These are phyloP conservation scores for Coniferiporia weirii DNA, from an alignment of 1,284 basidiomycete genomes.

Conservation along the genomic window DNA sequence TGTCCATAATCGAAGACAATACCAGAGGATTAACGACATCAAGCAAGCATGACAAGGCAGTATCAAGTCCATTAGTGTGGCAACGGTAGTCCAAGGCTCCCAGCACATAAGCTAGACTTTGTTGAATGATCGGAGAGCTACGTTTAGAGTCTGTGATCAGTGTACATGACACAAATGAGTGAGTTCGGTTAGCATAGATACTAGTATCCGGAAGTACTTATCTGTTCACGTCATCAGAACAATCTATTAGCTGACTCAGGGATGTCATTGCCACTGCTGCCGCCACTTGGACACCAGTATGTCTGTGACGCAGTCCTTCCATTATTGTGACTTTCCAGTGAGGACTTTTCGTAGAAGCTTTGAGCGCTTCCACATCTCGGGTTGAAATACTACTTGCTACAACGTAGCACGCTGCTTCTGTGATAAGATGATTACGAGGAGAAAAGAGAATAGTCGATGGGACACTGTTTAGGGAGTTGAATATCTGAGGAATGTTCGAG, in stretches of 20 bases:
- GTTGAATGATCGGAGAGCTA: constrained; percentile 57
- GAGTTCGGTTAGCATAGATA: constrained; percentile 7
- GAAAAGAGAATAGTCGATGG: constrained; percentile 56
- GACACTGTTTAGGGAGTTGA: constrained; percentile 49
- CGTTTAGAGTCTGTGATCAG: constrained; percentile 62
- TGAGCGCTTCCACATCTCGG: constrained; percentile 42
- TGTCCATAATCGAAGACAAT: constrained; percentile 23
- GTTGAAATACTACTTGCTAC: constrained; percentile 62
- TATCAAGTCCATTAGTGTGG: constrained; percentile 46
- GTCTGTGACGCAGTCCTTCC: constrained; percentile 66
- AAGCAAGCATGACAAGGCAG: constrained; percentile 56
- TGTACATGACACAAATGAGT: constrained; percentile 33
- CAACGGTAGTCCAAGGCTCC: constrained; percentile 65
- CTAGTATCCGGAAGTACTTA: constrained; percentile 38
- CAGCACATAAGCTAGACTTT: constrained; percentile 73
- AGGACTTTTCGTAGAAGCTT: constrained; percentile 37
- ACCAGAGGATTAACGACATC: constrained; percentile 54
- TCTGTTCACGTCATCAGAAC: constrained; percentile 60
- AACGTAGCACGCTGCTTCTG: constrained; percentile 69
- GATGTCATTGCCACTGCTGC: constrained; percentile 60
- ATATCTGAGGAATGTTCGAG: constrained; percentile 43
- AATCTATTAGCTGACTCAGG: constrained; percentile 65
- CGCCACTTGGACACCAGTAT: constrained; percentile 65
- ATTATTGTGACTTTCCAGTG: constrained; percentile 71
- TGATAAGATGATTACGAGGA: constrained; percentile 69